Evolutionary conservation across 306 rosid genomes (phyloP).

Genomic region (Comarum palustre): DNA sequence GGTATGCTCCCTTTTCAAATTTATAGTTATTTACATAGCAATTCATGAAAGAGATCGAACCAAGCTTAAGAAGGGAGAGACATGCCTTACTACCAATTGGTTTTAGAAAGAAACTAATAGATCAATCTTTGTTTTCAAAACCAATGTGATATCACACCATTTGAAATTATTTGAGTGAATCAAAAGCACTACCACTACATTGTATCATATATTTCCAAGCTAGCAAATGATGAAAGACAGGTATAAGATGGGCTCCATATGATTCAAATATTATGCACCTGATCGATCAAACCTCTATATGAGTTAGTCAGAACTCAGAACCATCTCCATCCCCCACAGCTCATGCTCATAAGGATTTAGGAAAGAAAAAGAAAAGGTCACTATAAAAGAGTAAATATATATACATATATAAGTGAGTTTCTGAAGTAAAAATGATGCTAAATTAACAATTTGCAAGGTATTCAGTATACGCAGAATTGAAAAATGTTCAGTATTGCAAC

Average conservation of each 20-base stretch:
- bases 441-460: not conserved
- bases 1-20: not conserved
- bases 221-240: slow-evolving; percentile 21
- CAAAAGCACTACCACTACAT: not conserved
- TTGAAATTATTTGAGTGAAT: not conserved
- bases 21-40: not conserved
- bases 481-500: not conserved
- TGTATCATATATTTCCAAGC: not conserved
- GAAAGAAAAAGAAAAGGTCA: not conserved
- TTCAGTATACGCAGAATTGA: not conserved
- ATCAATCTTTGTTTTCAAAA: not conserved
- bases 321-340: not conserved
- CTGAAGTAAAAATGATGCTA: not conserved
- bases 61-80: too few relatives aligned
- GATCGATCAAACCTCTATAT: not conserved
- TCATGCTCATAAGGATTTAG: not conserved
- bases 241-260: slow-evolving; percentile 23
- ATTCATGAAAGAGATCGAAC: not conserved
- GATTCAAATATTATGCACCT: slow-evolving; percentile 13
- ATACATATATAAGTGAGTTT: not conserved
- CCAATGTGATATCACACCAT: too few relatives aligned
- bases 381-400: too few relatives aligned
- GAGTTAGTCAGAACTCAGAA: not conserved
- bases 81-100: not conserved
- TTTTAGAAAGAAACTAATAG: not conserved